Percentiles rank a stretch among this genome's conserved stretches.
phyloP scores from a whole-genome alignment of 176 grass and related monocot species.

The Luzula sylvatica region DNA sequence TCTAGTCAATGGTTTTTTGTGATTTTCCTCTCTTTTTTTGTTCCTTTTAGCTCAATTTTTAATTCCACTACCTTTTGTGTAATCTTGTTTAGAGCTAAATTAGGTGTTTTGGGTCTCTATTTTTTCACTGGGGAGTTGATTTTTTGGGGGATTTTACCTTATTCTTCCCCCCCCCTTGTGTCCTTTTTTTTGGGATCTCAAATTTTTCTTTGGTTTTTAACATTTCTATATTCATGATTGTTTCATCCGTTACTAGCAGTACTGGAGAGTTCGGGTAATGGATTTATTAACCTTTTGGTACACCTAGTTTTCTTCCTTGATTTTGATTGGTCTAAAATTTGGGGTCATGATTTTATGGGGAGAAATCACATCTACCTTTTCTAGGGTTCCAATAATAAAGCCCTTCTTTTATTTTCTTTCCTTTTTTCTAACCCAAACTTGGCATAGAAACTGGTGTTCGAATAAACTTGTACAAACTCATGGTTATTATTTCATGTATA shows the following conservation, averaged over 20 bases:
- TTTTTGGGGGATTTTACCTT: neutral
- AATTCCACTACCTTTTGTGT: neutral
- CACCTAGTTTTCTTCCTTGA: neutral
- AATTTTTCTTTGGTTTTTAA: neutral
- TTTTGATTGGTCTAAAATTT: neutral
- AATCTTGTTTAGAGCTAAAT: neutral
- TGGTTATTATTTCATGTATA: conserved; percentile 41
- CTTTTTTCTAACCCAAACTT: conserved; percentile 11
- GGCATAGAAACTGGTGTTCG: neutral
- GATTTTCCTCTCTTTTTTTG: neutral
- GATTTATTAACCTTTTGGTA: neutral
- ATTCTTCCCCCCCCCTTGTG: conserved; percentile 16
- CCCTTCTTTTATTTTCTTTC: neutral
- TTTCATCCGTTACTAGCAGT: conserved; percentile 6
- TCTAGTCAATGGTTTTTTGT: neutral
- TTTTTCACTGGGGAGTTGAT: conserved; percentile 4
- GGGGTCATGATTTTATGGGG: conserved; percentile 21
- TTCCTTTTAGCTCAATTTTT: neutral
- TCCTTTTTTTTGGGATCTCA: conserved; percentile 9
- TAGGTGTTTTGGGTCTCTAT: neutral
- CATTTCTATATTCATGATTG: conserved; percentile 26
- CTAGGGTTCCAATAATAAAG: conserved; percentile 24
- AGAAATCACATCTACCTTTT: conserved; percentile 22
- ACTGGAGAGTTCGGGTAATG: neutral
- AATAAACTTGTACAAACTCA: conserved; percentile 6